A percentile compares a stretch with the other conserved stretches of the same genome.
phyloP scores from a whole-genome alignment of 495 filamentous ascomycete species.

The Parathielavia appendiculata region DNA sequence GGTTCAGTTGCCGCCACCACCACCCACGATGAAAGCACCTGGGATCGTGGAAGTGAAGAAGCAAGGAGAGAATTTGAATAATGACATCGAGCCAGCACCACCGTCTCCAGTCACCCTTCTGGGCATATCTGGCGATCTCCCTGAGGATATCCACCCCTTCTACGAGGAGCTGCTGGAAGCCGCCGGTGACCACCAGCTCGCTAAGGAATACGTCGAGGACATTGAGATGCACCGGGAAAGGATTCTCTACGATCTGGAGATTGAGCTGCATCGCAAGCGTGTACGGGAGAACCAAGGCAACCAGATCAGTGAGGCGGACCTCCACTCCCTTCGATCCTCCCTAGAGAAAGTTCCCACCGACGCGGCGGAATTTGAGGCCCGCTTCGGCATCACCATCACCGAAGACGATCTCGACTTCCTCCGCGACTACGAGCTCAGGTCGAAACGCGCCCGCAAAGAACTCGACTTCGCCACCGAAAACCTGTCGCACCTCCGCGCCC shows the following conservation, averaged over 20 bases:
- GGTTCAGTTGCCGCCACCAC: not conserved
- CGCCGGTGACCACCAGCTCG: slow-evolving; percentile 26
- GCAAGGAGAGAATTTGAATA: slow-evolving; percentile 8
- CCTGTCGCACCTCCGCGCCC: slow-evolving; percentile 20
- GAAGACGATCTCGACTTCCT: slow-evolving; percentile 32
- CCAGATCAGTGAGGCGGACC: slow-evolving; percentile 26
- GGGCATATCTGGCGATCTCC: slow-evolving; percentile 27
- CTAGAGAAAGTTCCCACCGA: slow-evolving; percentile 15
- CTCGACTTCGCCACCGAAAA: slow-evolving; percentile 19
- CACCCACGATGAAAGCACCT: not conserved
- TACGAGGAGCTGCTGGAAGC: slow-evolving; percentile 28
- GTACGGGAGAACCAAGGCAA: slow-evolving; percentile 22
- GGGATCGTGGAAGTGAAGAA: not conserved
- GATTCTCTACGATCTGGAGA: slow-evolving; percentile 27
- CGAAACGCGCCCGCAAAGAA: slow-evolving; percentile 9
- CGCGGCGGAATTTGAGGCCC: slow-evolving; percentile 18
- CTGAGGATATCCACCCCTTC: slow-evolving; percentile 32
- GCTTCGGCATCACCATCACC: slow-evolving; percentile 23
- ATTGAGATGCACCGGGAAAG: slow-evolving; percentile 24
- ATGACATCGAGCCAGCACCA: slow-evolving; percentile 18
- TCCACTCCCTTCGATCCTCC: slow-evolving; percentile 22
- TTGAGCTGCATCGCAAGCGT: slow-evolving; percentile 24
- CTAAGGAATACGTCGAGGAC: slow-evolving; percentile 28
- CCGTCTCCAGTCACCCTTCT: slow-evolving; percentile 23
- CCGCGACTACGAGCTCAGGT: slow-evolving; percentile 22